A percentile compares a stretch with the other conserved stretches of the same genome.
These are phyloP conservation scores for Pyrenula massariospora DNA, from an alignment of 495 filamentous ascomycete species.

Conservation along the genomic window DNA sequence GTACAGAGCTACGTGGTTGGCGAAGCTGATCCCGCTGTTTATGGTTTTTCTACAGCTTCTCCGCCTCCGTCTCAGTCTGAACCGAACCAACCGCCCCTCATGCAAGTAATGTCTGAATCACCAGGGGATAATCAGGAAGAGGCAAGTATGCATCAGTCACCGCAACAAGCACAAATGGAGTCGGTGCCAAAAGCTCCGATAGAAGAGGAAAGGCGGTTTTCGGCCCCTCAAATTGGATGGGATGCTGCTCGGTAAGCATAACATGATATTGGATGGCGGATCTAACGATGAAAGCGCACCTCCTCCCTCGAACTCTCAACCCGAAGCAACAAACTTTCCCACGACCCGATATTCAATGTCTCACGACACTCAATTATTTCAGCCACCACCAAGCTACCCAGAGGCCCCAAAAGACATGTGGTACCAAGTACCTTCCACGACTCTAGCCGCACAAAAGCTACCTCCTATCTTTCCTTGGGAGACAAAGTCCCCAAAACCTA, in stretches of 20 bases:
- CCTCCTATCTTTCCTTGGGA: slow-evolving; percentile 85
- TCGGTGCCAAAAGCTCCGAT: slow-evolving; percentile 18
- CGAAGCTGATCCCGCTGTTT: neutral
- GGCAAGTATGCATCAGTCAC: slow-evolving; percentile 18
- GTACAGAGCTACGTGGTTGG: slow-evolving; percentile 27
- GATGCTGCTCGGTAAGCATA: slow-evolving; percentile 49
- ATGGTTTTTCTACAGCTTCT: neutral
- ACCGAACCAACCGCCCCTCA: neutral
- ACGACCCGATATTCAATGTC: slow-evolving; percentile 66
- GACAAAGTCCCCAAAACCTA: slow-evolving; percentile 44
- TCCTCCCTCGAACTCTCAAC: slow-evolving; percentile 60
- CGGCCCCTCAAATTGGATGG: slow-evolving; percentile 50
- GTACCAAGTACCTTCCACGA: slow-evolving; percentile 60
- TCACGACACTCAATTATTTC: slow-evolving; percentile 53
- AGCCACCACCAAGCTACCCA: slow-evolving; percentile 62
- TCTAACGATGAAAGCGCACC: slow-evolving; percentile 39
- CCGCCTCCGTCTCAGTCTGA: neutral
- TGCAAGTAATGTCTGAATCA: neutral
- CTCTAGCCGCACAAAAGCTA: slow-evolving; percentile 41
- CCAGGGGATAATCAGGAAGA: slow-evolving; percentile 2
- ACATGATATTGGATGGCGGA: slow-evolving; percentile 4
- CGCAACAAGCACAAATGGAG: slow-evolving; percentile 23
- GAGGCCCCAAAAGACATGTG: slow-evolving; percentile 78
- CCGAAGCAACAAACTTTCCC: slow-evolving; percentile 70
- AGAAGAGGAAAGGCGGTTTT: slow-evolving; percentile 28